Percentiles rank a stretch among this genome's conserved stretches.
These are phyloP conservation scores for Microbotryum scabiosae DNA, from an alignment of 1,284 basidiomycete species.

Conservation along the genomic window DNA sequence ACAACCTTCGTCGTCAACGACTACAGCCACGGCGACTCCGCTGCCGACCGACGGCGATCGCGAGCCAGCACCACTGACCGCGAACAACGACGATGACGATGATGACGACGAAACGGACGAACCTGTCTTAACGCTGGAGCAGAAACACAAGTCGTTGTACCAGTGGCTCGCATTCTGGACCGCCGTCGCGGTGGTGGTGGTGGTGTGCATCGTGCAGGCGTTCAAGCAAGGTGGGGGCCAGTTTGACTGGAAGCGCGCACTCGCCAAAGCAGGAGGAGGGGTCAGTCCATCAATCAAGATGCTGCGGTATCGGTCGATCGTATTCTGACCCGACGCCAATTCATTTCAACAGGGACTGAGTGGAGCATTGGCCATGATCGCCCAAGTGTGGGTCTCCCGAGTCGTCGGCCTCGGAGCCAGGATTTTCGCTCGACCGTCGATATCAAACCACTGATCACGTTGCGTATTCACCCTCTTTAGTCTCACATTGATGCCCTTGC, in stretches of 20 bases:
- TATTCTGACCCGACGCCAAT: background rate
- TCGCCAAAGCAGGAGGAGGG: conserved; percentile 71
- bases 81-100: background rate
- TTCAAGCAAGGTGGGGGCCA: conserved; percentile 38
- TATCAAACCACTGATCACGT: conserved; percentile 8
- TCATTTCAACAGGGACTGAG: conserved; percentile 15
- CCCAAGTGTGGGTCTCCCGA: conserved; percentile 57
- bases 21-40: background rate
- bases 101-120: background rate
- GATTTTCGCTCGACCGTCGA: background rate
- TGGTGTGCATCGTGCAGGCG: conserved; percentile 23
- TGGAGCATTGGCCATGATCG: conserved; percentile 61
- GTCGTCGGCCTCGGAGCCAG: conserved; percentile 42
- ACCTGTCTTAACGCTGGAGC: background rate
- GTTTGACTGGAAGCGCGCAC: conserved; percentile 66
- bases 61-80: background rate
- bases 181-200: conserved; percentile 10
- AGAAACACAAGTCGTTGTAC: too few species aligned
- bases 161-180: conserved; percentile 28
- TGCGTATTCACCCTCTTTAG: background rate
- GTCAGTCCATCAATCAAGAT: conserved; percentile 46
- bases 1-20: background rate
- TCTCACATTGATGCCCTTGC: conserved; percentile 30
- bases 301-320: background rate
- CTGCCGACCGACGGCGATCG: too few species aligned